phyloP scores from a whole-genome alignment of 2,329 filamentous ascomycete species.

The Botrytis fabae region DNA sequence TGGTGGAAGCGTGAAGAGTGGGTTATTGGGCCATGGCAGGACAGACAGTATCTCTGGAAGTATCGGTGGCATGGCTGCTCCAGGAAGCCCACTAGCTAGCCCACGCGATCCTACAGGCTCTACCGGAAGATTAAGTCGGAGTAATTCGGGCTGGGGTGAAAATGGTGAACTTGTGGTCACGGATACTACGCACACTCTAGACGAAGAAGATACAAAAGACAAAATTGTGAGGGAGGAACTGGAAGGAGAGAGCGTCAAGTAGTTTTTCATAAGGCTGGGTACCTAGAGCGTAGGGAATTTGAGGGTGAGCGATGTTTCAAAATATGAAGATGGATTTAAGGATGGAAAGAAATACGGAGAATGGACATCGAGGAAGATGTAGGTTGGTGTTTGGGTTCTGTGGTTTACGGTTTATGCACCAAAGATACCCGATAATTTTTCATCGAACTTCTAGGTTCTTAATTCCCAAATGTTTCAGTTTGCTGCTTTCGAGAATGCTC shows the following conservation, averaged over 20 bases:
- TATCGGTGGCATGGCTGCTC: conserved; percentile 56
- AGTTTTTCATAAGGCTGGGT: not conserved
- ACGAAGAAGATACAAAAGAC: not conserved
- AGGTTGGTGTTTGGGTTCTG: conserved; percentile 13
- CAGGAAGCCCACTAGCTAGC: conserved; percentile 62
- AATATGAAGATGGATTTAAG: not conserved
- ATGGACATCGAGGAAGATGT: conserved; percentile 4
- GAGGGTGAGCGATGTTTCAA: not conserved
- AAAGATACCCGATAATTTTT: conserved; percentile 21
- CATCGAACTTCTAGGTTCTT: conserved; percentile 12
- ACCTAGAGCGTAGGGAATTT: not conserved
- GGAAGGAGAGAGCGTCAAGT: not conserved
- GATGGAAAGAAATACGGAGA: not conserved
- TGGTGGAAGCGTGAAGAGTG: conserved; percentile 76
- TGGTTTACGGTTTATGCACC: conserved; percentile 16
- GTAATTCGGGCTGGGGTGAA: conserved; percentile 37
- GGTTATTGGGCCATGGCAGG: conserved; percentile 71
- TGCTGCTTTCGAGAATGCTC: not conserved
- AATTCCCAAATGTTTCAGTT: not conserved
- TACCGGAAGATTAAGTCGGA: conserved; percentile 36
- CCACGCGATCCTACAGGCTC: conserved; percentile 46
- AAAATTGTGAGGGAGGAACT: not conserved
- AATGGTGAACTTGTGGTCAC: conserved; percentile 14
- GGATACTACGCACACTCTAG: not conserved
- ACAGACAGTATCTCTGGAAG: conserved; percentile 82